phyloP scores from a whole-genome alignment of 305 asterid species.

The Vinca major region DNA sequence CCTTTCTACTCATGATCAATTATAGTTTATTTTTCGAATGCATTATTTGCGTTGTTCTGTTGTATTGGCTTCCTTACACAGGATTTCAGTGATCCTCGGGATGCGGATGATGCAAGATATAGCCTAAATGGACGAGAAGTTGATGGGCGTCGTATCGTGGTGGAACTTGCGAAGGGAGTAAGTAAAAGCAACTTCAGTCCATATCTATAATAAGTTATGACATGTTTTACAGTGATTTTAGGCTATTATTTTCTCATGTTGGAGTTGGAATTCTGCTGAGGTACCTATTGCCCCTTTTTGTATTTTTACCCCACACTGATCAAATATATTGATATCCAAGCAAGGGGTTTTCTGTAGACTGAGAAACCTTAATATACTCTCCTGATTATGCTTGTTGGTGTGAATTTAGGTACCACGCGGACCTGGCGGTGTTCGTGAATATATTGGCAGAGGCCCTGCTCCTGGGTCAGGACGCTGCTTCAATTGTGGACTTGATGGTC shows the following conservation, averaged over 20 bases:
- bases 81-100: slow-evolving; percentile 93
- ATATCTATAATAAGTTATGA: neutral
- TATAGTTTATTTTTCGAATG: neutral
- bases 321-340: neutral
- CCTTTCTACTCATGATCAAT: neutral
- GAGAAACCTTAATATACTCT: neutral
- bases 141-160: slow-evolving; percentile 84
- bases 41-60: slow-evolving; percentile 20
- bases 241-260: neutral
- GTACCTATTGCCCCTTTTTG: too few species aligned
- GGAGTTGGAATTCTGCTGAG: neutral
- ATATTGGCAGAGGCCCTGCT: slow-evolving; percentile 80
- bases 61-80: slow-evolving; percentile 24
- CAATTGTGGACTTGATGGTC: slow-evolving; percentile 96
- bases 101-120: slow-evolving; percentile 94
- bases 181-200: slow-evolving; percentile 18
- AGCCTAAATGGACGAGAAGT: slow-evolving; percentile 76
- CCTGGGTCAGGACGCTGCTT: slow-evolving; percentile 99
- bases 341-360: neutral
- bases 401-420: slow-evolving; percentile 82
- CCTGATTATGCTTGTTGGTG: neutral
- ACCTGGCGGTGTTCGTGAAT: slow-evolving; percentile 77
- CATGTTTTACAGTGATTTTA: neutral
- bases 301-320: too few species aligned
- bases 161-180: slow-evolving; percentile 94